phyloP scores from a whole-genome alignment of 148 eudicot species.

The Rhododendron simsii region DNA sequence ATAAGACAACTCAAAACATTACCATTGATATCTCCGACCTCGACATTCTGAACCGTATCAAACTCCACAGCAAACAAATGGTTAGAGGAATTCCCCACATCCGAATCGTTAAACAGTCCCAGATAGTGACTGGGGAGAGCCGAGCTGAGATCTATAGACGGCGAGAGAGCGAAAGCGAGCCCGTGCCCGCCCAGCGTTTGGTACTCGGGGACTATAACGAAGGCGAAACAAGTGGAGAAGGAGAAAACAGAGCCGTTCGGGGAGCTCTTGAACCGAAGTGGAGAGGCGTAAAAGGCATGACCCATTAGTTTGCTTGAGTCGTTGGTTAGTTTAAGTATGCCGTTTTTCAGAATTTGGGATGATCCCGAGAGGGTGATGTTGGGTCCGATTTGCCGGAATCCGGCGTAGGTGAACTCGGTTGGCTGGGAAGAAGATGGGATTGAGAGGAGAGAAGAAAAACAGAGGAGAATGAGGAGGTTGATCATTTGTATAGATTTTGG shows the following conservation, averaged over 20 bases:
- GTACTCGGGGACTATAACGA: constrained; percentile 38
- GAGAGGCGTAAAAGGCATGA: constrained; percentile 32
- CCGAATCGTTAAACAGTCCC: constrained; percentile 24
- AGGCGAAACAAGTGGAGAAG: constrained; percentile 45
- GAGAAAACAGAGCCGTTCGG: constrained; percentile 15
- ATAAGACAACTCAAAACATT: neutral
- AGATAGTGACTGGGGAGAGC: constrained; percentile 30
- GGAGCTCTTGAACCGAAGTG: constrained; percentile 22
- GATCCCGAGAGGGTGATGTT: neutral
- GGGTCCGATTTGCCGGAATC: neutral
- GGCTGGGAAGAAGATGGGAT: neutral
- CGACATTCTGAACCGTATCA: neutral
- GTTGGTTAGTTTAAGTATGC: constrained; percentile 33
- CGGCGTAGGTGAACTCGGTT: neutral
- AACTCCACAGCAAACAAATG: neutral
- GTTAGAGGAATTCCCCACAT: constrained; percentile 14
- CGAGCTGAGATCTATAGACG: neutral
- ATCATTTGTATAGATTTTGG: neutral
- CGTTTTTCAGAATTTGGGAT: constrained; percentile 4
- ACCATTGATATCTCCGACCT: neutral
- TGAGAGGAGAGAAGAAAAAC: neutral
- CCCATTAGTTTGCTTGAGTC: constrained; percentile 17
- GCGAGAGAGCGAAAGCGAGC: constrained; percentile 40
- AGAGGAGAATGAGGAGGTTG: neutral
- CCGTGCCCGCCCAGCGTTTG: constrained; percentile 53